Percentiles rank a stretch among this genome's conserved stretches.
These are phyloP conservation scores for Colletotrichum agaves DNA, from an alignment of 2,329 filamentous ascomycete species.

Conservation along the genomic window DNA sequence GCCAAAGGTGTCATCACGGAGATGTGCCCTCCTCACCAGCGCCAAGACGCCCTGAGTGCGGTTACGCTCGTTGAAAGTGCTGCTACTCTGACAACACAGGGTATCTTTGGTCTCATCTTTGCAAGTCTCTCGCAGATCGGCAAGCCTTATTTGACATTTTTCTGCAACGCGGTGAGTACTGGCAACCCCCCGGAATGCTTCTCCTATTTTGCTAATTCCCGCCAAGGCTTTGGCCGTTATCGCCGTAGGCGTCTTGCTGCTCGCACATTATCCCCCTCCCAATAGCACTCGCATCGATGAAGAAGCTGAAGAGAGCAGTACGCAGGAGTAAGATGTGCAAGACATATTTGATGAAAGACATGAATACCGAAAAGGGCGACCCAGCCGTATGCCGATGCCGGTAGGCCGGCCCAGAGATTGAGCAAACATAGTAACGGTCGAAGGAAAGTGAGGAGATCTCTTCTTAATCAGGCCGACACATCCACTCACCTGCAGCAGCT, in stretches of 20 bases:
- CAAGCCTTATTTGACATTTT: slow-evolving; percentile 71
- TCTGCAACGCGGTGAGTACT: slow-evolving; percentile 69
- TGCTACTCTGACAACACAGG: slow-evolving; percentile 70
- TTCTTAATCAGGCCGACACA: too few species aligned
- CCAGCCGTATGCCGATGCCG: not conserved
- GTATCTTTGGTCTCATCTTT: slow-evolving; percentile 75
- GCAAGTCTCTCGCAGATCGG: slow-evolving; percentile 70
- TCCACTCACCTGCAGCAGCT: not conserved
- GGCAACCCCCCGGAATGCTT: not conserved
- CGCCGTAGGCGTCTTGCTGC: slow-evolving; percentile 56
- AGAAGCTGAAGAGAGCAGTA: slow-evolving; percentile 2
- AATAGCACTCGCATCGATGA: slow-evolving; percentile 54
- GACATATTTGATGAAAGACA: not conserved
- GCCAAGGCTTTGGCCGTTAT: slow-evolving; percentile 64
- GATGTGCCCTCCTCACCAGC: slow-evolving; percentile 71
- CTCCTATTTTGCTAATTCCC: slow-evolving; percentile 31
- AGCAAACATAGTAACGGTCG: too few species aligned
- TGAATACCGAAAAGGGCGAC: not conserved
- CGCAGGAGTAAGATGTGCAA: not conserved
- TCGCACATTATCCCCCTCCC: slow-evolving; percentile 56
- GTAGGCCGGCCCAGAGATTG: not conserved
- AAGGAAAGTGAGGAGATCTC: not conserved
- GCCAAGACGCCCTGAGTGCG: slow-evolving; percentile 74
- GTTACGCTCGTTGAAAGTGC: slow-evolving; percentile 78
- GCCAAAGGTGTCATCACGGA: slow-evolving; percentile 80